These are phyloP conservation scores for Gynandropsis gynandra DNA, from an alignment of 345 rosid species.

Conservation along the genomic window DNA sequence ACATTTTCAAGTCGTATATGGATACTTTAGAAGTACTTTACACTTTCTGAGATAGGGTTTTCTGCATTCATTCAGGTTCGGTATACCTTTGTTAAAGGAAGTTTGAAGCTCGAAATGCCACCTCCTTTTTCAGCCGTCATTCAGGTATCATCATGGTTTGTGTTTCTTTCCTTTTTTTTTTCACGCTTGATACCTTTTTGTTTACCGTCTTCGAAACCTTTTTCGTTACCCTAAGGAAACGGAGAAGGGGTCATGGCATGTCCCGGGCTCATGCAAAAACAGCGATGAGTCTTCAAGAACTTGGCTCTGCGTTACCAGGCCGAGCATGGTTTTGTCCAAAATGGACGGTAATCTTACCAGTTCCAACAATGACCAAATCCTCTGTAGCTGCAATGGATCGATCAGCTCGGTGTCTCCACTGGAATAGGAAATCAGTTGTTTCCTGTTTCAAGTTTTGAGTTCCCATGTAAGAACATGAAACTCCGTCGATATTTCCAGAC, in stretches of 20 bases:
- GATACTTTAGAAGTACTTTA: too few species aligned
- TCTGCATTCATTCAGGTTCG: conserved; percentile 40
- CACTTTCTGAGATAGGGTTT: not conserved
- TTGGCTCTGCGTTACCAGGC: conserved; percentile 63
- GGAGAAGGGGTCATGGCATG: conserved; percentile 85
- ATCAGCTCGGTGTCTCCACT: too few species aligned
- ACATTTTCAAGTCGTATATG: too few species aligned
- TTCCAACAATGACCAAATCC: conserved; percentile 16
- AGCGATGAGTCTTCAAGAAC: conserved; percentile 30
- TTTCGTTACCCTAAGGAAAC: conserved; percentile 51
- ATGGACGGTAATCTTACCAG: conserved; percentile 23
- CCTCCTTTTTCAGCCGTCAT: conserved; percentile 49
- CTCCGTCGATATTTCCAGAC: too few species aligned
- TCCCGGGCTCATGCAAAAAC: conserved; percentile 37
- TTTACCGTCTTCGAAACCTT: not conserved
- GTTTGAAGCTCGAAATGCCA: conserved; percentile 61
- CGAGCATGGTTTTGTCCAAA: conserved; percentile 15
- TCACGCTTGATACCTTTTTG: not conserved
- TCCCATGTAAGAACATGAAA: too few species aligned
- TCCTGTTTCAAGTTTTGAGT: too few species aligned
- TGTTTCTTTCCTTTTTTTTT: not conserved
- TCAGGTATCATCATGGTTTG: conserved; percentile 45
- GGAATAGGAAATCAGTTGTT: too few species aligned
- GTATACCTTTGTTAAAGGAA: conserved; percentile 61
- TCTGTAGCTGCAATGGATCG: conserved; percentile 10